Evolutionary conservation across 192 early-diverging fungal genomes (phyloP).

Genomic region (Dissophora ornata): DNA sequence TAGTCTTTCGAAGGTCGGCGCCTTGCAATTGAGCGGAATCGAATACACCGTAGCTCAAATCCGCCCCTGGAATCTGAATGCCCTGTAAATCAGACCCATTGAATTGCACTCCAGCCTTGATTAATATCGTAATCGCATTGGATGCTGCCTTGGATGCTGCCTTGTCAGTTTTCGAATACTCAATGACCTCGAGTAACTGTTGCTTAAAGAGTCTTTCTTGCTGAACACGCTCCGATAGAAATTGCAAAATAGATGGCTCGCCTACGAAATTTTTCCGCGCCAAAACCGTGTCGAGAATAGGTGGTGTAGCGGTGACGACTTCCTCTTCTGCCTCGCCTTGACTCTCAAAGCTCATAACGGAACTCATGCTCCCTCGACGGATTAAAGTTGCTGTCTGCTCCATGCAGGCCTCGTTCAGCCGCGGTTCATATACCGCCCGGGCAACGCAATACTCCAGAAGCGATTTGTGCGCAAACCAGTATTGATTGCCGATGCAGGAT

Average conservation of each 20-base stretch:
- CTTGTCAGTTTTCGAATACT: not conserved
- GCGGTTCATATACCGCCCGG: not conserved
- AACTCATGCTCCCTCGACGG: not conserved
- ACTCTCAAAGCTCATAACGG: not conserved
- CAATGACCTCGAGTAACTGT: not conserved
- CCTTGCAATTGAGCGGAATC: not conserved
- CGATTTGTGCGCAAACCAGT: not conserved
- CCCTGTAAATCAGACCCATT: not conserved
- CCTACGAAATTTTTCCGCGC: not conserved
- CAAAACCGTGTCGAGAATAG: not conserved
- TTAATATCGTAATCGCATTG: constrained; percentile 6
- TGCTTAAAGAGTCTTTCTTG: not conserved
- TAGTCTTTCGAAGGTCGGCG: not conserved
- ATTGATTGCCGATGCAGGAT: not conserved
- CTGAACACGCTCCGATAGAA: not conserved
- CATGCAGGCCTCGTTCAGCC: too few species aligned
- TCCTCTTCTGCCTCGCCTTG: not conserved
- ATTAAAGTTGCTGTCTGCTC: not conserved
- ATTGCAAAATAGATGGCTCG: not conserved
- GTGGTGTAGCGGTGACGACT: not conserved
- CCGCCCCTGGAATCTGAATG: constrained; percentile 2
- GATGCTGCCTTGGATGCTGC: not conserved
- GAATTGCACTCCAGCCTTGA: not conserved
- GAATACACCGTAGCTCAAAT: not conserved
- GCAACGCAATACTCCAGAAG: constrained; percentile 1